phyloP scores from a whole-genome alignment of 805 yeast species.

The Clavispora asparagi region DNA sequence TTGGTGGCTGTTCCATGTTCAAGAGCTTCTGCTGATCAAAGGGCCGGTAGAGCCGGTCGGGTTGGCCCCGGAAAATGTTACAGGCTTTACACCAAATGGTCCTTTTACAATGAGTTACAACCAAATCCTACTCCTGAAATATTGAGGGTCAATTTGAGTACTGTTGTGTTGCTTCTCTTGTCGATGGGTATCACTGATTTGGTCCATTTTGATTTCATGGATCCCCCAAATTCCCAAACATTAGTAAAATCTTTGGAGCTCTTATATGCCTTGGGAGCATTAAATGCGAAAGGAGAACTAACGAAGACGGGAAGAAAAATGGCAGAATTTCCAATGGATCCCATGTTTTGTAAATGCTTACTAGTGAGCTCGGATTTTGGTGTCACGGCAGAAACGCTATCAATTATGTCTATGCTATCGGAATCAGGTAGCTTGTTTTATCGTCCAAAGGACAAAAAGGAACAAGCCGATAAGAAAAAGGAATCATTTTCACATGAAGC shows the following conservation, averaged over 20 bases:
- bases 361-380: constrained; percentile 54
- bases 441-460: constrained; percentile 62
- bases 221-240: constrained; percentile 73
- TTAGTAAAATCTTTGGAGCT: constrained; percentile 73
- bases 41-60: constrained; percentile 47
- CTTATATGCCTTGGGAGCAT: constrained; percentile 81
- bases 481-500: constrained; percentile 48
- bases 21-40: constrained; percentile 41
- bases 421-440: constrained; percentile 69
- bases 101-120: constrained; percentile 72
- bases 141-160: constrained; percentile 72
- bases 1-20: constrained; percentile 43
- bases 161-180: constrained; percentile 69
- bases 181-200: constrained; percentile 84
- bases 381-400: constrained; percentile 64
- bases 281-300: constrained; percentile 71
- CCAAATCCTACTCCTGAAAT: constrained; percentile 87
- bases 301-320: constrained; percentile 76
- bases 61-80: constrained; percentile 51
- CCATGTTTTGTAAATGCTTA: constrained; percentile 76
- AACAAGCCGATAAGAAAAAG: constrained; percentile 60
- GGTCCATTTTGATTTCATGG: constrained; percentile 83
- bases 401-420: constrained; percentile 78
- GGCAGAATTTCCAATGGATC: constrained; percentile 92
- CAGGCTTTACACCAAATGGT: constrained; percentile 78